Base-by-base conservation (phyloP, 192 early-diverging fungal species). In the Mortierella hygrophila region DNA sequence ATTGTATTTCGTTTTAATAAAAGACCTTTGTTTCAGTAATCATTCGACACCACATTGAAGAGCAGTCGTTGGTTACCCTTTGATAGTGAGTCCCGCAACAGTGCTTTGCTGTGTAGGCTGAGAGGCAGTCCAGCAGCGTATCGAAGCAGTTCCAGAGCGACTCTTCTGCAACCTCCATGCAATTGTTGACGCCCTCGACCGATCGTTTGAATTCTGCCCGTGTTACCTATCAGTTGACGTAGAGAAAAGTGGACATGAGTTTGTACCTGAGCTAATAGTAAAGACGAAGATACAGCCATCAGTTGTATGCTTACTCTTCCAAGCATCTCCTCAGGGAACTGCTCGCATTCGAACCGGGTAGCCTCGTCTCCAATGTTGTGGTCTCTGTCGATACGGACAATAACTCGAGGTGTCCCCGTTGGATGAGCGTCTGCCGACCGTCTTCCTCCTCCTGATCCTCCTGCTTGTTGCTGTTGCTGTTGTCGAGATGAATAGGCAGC, bases 81-180 rank as follows among this genome's bases (percentile, higher is more conserved):
- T 86, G 84, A 44, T 86, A 86, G 41, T 86, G 84, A 41, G 84
- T 86, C 21, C 84, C 84, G 65, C 70, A 81, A 41, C 84, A 86
- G 46, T 86, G 75, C 71, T 86, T 86, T 8, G 84, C 84, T 2
- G 84, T 86, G 72, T 86, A 86, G 16, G 84, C 84, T 23, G 84
- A 75, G 9, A 86, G 76, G 23, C 84, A 86, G 35, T 86, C 84
- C 84, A 86, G 68, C 5, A 86, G 18, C 3, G 84, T 86, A 63
- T 86, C 84, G 20, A 86, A 44, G 35, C 79, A 86, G 41, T 86
- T 86, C 42, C 77, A 35, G 13, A 81, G 26, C 35, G 84, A 77
- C 18, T 80, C 75, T 55, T 86, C 84, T 13, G 84, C 84, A 37
- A 72, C 72, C 32, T 68, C 54, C 84, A 86, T 86, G 60, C 76